Percentiles rank a stretch among this genome's conserved stretches.
Evolutionary conservation across 2,329 filamentous ascomycete genomes (phyloP).

Genomic region (Cyanodermella asteris): DNA sequence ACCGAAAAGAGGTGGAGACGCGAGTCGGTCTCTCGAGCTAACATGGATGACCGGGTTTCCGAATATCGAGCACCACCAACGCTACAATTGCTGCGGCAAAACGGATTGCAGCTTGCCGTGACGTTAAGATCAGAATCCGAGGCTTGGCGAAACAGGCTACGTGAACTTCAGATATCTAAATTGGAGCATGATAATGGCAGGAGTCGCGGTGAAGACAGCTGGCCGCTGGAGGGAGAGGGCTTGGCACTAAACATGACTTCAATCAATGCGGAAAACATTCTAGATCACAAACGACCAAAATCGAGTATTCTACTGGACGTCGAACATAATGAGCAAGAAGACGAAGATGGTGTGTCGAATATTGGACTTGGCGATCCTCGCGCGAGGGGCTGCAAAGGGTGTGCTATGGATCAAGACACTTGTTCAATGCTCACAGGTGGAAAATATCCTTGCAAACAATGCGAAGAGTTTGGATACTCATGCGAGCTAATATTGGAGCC

Average conservation of each 20-base stretch:
- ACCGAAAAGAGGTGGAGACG: conserved; percentile 3
- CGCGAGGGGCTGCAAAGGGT: conserved; percentile 15
- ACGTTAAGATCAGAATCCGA: conserved; percentile 4
- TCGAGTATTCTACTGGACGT: not conserved
- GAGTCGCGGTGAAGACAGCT: conserved; percentile 1
- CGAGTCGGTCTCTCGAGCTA: too few relatives aligned
- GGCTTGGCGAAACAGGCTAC: conserved; percentile 1
- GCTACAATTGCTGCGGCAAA: conserved; percentile 4
- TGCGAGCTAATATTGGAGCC: conserved; percentile 17
- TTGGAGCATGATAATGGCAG: conserved; percentile 2
- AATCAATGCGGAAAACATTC: not conserved
- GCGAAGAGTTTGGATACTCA: conserved; percentile 12
- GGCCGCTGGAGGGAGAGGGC: conserved; percentile 1
- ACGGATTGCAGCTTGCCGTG: conserved; percentile 3
- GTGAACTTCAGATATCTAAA: conserved; percentile 1
- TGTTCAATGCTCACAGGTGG: conserved; percentile 16
- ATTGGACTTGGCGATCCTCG: conserved; percentile 12
- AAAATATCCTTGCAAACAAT: conserved; percentile 17
- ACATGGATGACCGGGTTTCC: too few relatives aligned
- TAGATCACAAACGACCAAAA: conserved; percentile 4
- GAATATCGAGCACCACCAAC: too few relatives aligned
- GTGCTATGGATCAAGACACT: conserved; percentile 10
- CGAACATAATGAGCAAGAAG: conserved; percentile 1
- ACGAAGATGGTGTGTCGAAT: conserved; percentile 2
- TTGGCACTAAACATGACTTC: not conserved